Evolutionary conservation across 805 yeast species (phyloP).

Genomic region (Sugiyamaella valdiviana): DNA sequence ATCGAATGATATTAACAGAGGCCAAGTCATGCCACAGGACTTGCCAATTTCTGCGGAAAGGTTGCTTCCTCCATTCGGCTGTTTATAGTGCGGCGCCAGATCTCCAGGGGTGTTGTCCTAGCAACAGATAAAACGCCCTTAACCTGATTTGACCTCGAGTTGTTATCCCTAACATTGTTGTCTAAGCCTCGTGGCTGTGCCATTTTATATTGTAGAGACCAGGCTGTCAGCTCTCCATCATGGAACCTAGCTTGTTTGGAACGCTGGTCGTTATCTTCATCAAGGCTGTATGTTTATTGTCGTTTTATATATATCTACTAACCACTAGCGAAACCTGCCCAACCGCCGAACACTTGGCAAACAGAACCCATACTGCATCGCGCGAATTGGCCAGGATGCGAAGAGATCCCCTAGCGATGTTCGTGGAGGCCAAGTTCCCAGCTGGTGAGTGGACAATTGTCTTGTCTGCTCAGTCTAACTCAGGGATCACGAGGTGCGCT

Average conservation of each 20-base stretch:
- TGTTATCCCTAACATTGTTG: background rate
- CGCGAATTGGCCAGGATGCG: constrained; percentile 75
- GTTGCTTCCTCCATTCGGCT: background rate
- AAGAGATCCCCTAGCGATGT: constrained; percentile 69
- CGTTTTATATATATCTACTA: background rate
- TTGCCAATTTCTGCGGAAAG: too few species aligned
- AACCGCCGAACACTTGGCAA: constrained; percentile 82
- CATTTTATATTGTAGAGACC: too few species aligned
- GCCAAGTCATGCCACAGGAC: too few species aligned
- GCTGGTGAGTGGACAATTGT: constrained; percentile 69
- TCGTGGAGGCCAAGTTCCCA: constrained; percentile 93
- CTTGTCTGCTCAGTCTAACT: constrained; percentile 37
- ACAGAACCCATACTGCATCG: constrained; percentile 85
- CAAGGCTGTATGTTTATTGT: constrained; percentile 19
- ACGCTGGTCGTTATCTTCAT: constrained; percentile 63
- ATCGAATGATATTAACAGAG: too few species aligned
- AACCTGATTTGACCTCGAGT: background rate
- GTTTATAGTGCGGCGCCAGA: background rate
- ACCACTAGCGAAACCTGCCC: constrained; percentile 61
- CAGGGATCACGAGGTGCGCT: constrained; percentile 34
- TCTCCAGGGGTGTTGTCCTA: background rate
- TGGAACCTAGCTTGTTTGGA: constrained; percentile 31
- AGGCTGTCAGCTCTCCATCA: too few species aligned
- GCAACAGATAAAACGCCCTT: background rate
- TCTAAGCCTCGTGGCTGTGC: background rate